These are phyloP conservation scores for Colletotrichum navitas DNA, from an alignment of 2,329 filamentous ascomycete genomes.

Conservation along the genomic window DNA sequence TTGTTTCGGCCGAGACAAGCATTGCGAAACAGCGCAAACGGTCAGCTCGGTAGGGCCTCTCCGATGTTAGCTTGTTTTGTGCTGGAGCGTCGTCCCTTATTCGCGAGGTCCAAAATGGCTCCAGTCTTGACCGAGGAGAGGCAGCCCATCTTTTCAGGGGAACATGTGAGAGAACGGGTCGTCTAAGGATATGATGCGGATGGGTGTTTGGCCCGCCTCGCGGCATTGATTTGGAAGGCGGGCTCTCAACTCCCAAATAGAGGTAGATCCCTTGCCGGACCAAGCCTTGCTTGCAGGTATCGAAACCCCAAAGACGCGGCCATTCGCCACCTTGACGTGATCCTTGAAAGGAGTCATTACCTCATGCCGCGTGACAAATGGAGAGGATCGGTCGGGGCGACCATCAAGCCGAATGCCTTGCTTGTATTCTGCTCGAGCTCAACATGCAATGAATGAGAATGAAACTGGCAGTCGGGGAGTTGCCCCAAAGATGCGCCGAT, in stretches of 20 bases:
- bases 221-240: conserved; percentile 8
- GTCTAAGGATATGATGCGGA: conserved; percentile 24
- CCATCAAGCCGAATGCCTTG: neutral
- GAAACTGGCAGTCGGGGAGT: neutral
- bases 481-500: neutral
- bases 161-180: conserved; percentile 1
- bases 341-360: conserved; percentile 5
- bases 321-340: neutral
- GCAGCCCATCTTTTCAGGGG: neutral
- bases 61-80: conserved; percentile 26
- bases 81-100: conserved; percentile 17
- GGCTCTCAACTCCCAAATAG: neutral
- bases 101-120: conserved; percentile 10
- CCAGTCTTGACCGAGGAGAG: neutral
- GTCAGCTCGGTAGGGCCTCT: conserved; percentile 18
- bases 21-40: conserved; percentile 32
- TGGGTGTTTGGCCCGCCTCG: conserved; percentile 15
- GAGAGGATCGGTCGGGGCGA: neutral
- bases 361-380: neutral
- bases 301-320: neutral
- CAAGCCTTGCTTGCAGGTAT: neutral
- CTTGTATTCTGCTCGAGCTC: neutral
- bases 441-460: neutral
- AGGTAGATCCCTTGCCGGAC: neutral
- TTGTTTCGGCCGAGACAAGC: conserved; percentile 8